phyloP scores from a whole-genome alignment of 495 filamentous ascomycete species.

The Aspergillus homomorphus region DNA sequence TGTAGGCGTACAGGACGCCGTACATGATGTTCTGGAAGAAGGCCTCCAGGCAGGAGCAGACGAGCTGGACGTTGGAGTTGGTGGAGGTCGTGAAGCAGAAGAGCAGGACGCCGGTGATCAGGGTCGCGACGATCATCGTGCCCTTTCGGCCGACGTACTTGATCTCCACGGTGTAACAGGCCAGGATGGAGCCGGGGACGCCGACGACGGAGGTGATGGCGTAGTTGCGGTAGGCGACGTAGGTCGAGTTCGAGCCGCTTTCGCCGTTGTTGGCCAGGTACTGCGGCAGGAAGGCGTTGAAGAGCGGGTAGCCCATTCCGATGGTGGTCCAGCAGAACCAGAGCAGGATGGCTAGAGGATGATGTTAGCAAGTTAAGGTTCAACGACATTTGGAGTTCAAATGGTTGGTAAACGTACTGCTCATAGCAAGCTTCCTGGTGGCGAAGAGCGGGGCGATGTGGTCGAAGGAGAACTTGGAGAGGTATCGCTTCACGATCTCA shows the following conservation, averaged over 20 bases:
- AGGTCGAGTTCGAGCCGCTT: slow-evolving; percentile 32
- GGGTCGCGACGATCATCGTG: slow-evolving; percentile 52
- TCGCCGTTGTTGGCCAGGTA: slow-evolving; percentile 48
- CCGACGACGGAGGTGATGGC: slow-evolving; percentile 57
- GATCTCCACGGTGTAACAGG: slow-evolving; percentile 54
- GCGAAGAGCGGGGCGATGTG: slow-evolving; percentile 54
- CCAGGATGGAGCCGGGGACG: slow-evolving; percentile 54
- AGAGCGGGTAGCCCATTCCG: slow-evolving; percentile 57
- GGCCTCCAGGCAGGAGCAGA: slow-evolving; percentile 51
- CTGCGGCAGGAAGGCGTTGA: slow-evolving; percentile 59
- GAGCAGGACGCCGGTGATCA: slow-evolving; percentile 56
- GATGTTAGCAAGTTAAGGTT: slow-evolving; percentile 5
- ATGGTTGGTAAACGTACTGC: slow-evolving; percentile 27
- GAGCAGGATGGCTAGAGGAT: slow-evolving; percentile 37
- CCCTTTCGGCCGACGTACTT: slow-evolving; percentile 59
- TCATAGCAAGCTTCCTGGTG: slow-evolving; percentile 47
- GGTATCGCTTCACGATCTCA: slow-evolving; percentile 48
- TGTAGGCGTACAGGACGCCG: slow-evolving; percentile 59
- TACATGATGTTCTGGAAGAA: slow-evolving; percentile 67
- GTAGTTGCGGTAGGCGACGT: slow-evolving; percentile 59
- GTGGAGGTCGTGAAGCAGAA: slow-evolving; percentile 56
- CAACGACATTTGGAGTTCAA: not conserved
- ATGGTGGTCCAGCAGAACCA: slow-evolving; percentile 59
- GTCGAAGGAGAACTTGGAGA: slow-evolving; percentile 55
- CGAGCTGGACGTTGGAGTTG: slow-evolving; percentile 47